Conservation (phyloP, 2,329 filamentous ascomycete species). For the Hymenoscyphus fraxineus region DNA sequence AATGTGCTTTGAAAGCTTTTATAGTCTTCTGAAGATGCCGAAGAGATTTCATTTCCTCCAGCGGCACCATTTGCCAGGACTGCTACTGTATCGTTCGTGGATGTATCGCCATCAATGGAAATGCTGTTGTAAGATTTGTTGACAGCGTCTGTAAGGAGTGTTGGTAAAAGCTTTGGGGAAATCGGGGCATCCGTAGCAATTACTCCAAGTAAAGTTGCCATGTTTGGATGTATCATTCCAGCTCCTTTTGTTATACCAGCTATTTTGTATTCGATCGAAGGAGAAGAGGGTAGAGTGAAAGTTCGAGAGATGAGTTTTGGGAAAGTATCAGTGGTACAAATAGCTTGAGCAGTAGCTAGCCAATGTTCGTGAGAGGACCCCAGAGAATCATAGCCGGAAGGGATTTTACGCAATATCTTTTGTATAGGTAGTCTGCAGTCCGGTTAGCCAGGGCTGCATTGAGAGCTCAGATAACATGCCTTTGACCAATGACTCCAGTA, state of each 20-base stretch:
- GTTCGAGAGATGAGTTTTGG: slow-evolving; percentile 86
- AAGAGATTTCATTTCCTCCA: slow-evolving; percentile 61
- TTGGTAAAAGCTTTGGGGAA: slow-evolving; percentile 60
- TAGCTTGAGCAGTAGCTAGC: slow-evolving; percentile 81
- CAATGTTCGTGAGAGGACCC: slow-evolving; percentile 78
- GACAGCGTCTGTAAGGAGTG: slow-evolving; percentile 69
- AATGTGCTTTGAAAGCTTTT: slow-evolving; percentile 67
- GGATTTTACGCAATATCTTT: slow-evolving; percentile 82
- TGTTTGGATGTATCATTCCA: slow-evolving; percentile 99
- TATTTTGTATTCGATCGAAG: slow-evolving; percentile 72
- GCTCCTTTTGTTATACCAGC: slow-evolving; percentile 97
- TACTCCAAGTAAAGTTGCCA: slow-evolving; percentile 91
- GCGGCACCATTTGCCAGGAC: slow-evolving; percentile 94
- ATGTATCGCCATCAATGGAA: slow-evolving; percentile 94
- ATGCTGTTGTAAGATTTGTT: slow-evolving; percentile 93
- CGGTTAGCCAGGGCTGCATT: slow-evolving; percentile 13
- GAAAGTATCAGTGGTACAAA: slow-evolving; percentile 98
- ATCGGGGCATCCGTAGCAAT: slow-evolving; percentile 89
- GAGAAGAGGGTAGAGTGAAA: slow-evolving; percentile 80
- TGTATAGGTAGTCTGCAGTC: slow-evolving; percentile 71
- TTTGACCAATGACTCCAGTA: slow-evolving; percentile 94
- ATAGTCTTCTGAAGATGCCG: slow-evolving; percentile 58
- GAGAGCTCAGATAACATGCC: slow-evolving; percentile 42
- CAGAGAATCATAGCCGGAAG: slow-evolving; percentile 67
- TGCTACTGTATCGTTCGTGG: slow-evolving; percentile 93